Evolutionary conservation across 805 yeast genomes (phyloP), one percentile per base, ranked within the genome.

Genomic region (Kazachstania psychrophila): DNA sequence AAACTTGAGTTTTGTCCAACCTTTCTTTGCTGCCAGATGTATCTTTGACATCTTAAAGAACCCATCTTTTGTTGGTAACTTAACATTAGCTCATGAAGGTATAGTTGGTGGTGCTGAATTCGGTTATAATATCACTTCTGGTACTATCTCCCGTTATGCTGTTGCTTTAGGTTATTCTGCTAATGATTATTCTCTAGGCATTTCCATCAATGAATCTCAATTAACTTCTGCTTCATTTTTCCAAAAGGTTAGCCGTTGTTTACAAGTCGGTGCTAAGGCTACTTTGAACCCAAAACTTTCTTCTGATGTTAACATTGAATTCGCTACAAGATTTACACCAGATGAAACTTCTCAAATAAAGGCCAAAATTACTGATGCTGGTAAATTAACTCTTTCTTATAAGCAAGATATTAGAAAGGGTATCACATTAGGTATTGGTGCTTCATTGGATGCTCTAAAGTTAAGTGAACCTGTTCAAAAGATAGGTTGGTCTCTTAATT

Each of bases 261-360:
- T 89, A 54, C 96, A 92, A 76, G 95, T 87, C 56, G 98, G 96
- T 72, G 95, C 96, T 59, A 88, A 84, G 75, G 95, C 96, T 57
- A 79, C 92, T 50, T 85, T 89, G 78, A 95, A 87, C 71, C 78
- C 95, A 46, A 73, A 76, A 65, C 62, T 75, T 32, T 60, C 60
- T 44, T 64, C 81, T 34, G 75, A 87, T 59, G 96, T 88, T 55
- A 85, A 81, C 58, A 78, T 92, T 57, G 98, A 92, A 75, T 82
- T 88, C 49, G 97, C 96, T 55, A 77, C 96, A 65, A 89, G 86
- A 77, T 89, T 89, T 77, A 69, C 72, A 52, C 78, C 94, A 61
- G 98, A 92, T 72, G 63, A 73, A 41, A 62, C 89, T 47, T 79
- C 96, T 48, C 88, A 84, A 61, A 82, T 92, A 65, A 92, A 92